These are phyloP conservation scores for Acephala macrosclerotiorum DNA, from an alignment of 2,329 filamentous ascomycete genomes.

Conservation along the genomic window DNA sequence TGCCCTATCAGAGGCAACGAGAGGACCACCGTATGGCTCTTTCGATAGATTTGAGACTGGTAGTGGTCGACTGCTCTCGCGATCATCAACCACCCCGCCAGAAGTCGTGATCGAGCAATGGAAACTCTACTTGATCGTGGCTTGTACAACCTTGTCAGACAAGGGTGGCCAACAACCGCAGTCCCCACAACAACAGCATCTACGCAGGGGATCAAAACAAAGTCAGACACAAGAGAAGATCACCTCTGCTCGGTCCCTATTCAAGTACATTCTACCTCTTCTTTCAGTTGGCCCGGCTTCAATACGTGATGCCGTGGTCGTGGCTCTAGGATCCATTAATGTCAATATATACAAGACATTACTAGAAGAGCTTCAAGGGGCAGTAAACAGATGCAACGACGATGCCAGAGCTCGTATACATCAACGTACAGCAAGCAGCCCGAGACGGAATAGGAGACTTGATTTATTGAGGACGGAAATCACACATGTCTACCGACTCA, in stretches of 20 bases:
- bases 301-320: constrained; percentile 88
- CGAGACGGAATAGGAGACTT: constrained; percentile 81
- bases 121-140: constrained; percentile 97
- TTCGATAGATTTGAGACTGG: constrained; percentile 55
- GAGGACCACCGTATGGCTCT: constrained; percentile 69
- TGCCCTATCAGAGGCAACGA: constrained; percentile 75
- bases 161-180: constrained; percentile 71
- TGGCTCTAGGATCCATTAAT: constrained; percentile 93
- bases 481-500: constrained; percentile 94
- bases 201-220: constrained; percentile 80
- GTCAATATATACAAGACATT: constrained; percentile 90
- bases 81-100: constrained; percentile 75
- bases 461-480: constrained; percentile 92
- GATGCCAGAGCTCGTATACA: constrained; percentile 89
- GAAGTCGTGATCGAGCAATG: constrained; percentile 95
- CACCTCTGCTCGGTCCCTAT: constrained; percentile 85
- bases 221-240: constrained; percentile 77
- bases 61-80: constrained; percentile 52
- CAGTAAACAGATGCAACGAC: constrained; percentile 85
- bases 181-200: constrained; percentile 71
- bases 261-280: constrained; percentile 89
- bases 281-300: constrained; percentile 80
- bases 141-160: constrained; percentile 92
- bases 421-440: constrained; percentile 83
- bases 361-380: constrained; percentile 87